Base-by-base conservation (phyloP, 2,329 filamentous ascomycete species). In the Chaetomiaceae sp. region DNA sequence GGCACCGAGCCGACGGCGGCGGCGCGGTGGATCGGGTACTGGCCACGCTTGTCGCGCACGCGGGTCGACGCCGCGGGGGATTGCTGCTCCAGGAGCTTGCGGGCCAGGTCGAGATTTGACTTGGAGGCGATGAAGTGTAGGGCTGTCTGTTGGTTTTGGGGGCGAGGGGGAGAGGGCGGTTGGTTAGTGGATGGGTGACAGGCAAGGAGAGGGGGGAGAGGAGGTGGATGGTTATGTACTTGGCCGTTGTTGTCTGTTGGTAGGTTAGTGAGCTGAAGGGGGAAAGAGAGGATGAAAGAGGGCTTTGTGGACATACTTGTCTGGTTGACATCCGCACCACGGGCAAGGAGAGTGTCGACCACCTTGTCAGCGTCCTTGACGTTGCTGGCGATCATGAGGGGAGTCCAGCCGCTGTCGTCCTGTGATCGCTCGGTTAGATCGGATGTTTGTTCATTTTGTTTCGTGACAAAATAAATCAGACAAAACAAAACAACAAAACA, bases 61-160 rank as follows among this genome's bases (percentile, higher is more conserved):
- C 92, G 77, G 1, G 90, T 81, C 4, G 85, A 89, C 12, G 89
- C 92, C 1, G 78, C 71, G 0, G 77, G 75, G 51, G 87, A 86
- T 60, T 83, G 77, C 16, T 79, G 76, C 20, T 57, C 59, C 34
- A 99, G 71, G n/a, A 99, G 79, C 51, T 82, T 82, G 43, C 84
- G 85, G 21, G 89, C 89, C 6, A 87, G 77, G 57, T 95, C 88
- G 39, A 96, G 73, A 65, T 95, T 91, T 62, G 82, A 82, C 69
- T 99, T 99, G 27, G 90, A 96, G 13, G 88, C 86, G 43, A 90
- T 83, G 65, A 97, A 96, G 69, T 97, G 92, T 17, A 99, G 79
- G 9, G 86, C 89, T 19, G 90, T 96, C 81, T 95, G 59, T 43
- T 1, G 19, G 3, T 9, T n/a, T 12, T 6, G 16, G 14, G 20